phyloP scores from a whole-genome alignment of 495 filamentous ascomycete species.

The Daldinia decipiens region DNA sequence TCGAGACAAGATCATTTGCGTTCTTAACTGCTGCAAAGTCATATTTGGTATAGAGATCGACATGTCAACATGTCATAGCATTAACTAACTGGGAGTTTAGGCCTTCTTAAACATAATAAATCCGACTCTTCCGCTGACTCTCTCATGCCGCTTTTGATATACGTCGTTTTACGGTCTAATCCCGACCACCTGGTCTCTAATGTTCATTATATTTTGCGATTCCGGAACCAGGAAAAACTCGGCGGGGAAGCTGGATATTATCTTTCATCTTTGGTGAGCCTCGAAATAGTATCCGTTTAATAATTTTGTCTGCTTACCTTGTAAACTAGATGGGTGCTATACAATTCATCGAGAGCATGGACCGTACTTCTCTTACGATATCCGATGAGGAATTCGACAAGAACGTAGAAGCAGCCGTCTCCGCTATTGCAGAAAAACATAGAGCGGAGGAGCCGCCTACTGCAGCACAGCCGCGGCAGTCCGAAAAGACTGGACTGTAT shows the following conservation, averaged over 20 bases:
- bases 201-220: conserved; percentile 96
- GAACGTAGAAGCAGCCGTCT: conserved; percentile 94
- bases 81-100: conserved; percentile 54
- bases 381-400: conserved; percentile 94
- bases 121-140: conserved; percentile 95
- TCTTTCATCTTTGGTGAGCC: conserved; percentile 85
- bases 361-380: conserved; percentile 92
- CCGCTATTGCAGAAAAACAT: conserved; percentile 93
- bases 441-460: conserved; percentile 57
- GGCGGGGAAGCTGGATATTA: conserved; percentile 98
- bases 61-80: not conserved
- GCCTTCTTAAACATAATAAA: conserved; percentile 90
- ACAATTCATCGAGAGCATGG: conserved; percentile 95
- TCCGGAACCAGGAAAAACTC: conserved; percentile 96
- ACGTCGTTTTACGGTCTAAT: conserved; percentile 92
- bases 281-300: conserved; percentile 11
- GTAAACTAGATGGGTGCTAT: conserved; percentile 83
- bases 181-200: conserved; percentile 96
- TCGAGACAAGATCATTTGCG: conserved; percentile 97
- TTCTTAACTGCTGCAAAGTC: conserved; percentile 98
- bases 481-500: conserved; percentile 70
- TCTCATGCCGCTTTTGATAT: conserved; percentile 95
- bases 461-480: conserved; percentile 57
- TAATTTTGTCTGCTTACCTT: conserved; percentile 20
- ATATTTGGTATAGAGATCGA: conserved; percentile 79